Conservation (phyloP, 176 grass and related monocot species). For the Carex myosuroides region DNA sequence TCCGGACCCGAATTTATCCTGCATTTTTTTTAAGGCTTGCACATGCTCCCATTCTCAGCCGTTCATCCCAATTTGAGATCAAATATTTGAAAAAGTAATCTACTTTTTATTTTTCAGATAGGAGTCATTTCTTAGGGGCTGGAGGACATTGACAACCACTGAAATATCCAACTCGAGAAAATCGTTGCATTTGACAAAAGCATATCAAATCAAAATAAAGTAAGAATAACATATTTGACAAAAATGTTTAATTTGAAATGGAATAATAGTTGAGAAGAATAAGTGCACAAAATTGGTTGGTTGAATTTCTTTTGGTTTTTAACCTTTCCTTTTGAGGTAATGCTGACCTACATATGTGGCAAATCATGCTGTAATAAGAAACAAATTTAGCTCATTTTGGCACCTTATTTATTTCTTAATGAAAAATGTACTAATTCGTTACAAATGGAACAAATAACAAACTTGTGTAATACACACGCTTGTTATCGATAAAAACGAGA, state of each 20-base stretch:
- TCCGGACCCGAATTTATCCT: neutral
- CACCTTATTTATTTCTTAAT: neutral
- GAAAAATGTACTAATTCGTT: neutral
- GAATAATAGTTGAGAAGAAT: neutral
- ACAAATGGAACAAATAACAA: neutral
- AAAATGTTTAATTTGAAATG: neutral
- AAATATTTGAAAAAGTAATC: neutral
- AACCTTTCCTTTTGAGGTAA: neutral
- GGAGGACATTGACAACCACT: neutral
- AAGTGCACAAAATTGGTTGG: neutral
- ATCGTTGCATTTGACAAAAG: neutral
- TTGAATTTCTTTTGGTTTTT: neutral
- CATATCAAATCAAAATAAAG: constrained; percentile 5
- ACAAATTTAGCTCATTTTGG: neutral
- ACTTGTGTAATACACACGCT: too few relatives aligned
- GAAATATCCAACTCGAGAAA: neutral
- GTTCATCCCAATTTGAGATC: neutral
- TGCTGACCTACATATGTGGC: neutral
- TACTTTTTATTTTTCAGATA: neutral
- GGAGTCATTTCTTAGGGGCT: neutral
- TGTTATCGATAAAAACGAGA: too few relatives aligned
- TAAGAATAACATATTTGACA: neutral
- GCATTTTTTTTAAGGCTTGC: neutral
- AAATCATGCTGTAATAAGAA: neutral
- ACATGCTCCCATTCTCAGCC: constrained; percentile 9